These are phyloP conservation scores for Pichia sp. DNA, from an alignment of 1,139 yeast species.

Conservation along the genomic window DNA sequence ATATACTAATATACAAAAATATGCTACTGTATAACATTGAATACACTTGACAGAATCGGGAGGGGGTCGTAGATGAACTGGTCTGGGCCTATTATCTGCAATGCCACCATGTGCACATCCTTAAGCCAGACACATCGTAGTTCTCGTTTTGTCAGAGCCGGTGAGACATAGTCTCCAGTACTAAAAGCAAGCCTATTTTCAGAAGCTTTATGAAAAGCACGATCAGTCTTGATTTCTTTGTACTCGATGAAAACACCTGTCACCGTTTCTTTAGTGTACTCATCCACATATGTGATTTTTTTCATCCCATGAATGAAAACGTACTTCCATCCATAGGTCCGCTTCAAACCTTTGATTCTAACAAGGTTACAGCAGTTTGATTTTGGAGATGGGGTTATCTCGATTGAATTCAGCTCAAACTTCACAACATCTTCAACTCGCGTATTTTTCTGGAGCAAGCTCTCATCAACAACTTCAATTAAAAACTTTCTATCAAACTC, in stretches of 20 bases:
- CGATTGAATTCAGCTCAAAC: constrained; percentile 3
- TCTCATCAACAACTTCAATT: neutral
- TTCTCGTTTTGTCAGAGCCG: constrained; percentile 1
- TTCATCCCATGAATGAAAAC: constrained; percentile 5
- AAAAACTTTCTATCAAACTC: constrained; percentile 8
- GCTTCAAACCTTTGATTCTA: constrained; percentile 5
- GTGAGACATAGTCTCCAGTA: constrained; percentile 5
- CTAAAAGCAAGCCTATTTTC: constrained; percentile 7
- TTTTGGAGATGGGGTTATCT: neutral
- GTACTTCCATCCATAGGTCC: constrained; percentile 7
- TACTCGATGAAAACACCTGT: constrained; percentile 8
- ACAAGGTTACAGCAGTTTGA: constrained; percentile 5
- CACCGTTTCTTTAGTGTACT: constrained; percentile 2
- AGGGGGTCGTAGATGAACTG: constrained; percentile 8
- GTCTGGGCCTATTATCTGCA: constrained; percentile 1
- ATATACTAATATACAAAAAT: no score
- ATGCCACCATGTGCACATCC: constrained; percentile 8
- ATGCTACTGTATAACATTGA: no score
- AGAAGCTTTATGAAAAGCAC: constrained; percentile 3
- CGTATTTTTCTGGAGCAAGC: neutral
- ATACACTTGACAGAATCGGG: constrained; percentile 2
- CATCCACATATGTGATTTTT: constrained; percentile 1
- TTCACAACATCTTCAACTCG: constrained; percentile 1
- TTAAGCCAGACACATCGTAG: constrained; percentile 10
- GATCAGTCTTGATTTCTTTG: constrained; percentile 6